Evolutionary conservation across 129 eudicot genomes (phyloP).

Genomic region (Daucus carota): DNA sequence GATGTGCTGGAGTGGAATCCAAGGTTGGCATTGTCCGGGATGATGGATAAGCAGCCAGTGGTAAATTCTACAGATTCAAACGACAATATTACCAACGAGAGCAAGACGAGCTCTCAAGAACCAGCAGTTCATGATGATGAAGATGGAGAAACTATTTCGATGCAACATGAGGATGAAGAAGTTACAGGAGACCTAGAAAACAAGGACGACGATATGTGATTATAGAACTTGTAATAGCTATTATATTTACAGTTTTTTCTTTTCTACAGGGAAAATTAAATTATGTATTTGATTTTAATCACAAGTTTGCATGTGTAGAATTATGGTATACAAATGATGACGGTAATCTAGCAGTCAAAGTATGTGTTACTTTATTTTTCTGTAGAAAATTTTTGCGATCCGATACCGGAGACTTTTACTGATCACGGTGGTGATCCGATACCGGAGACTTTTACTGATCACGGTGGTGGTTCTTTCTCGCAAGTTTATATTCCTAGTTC

Average conservation of each 20-base stretch:
- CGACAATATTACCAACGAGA: constrained; percentile 30
- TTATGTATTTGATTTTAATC: constrained; percentile 11
- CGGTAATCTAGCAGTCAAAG: constrained; percentile 1
- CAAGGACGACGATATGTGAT: constrained; percentile 27
- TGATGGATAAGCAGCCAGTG: constrained; percentile 75
- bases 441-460: neutral
- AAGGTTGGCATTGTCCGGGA: constrained; percentile 82
- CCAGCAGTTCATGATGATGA: constrained; percentile 17
- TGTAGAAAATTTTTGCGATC: neutral
- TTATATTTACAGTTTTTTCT: constrained; percentile 11
- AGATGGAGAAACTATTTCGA: constrained; percentile 13
- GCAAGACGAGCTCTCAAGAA: constrained; percentile 23
- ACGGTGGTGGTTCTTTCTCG: neutral
- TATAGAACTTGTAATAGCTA: constrained; percentile 32
- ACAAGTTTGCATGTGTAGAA: constrained; percentile 10
- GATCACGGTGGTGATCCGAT: neutral
- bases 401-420: neutral
- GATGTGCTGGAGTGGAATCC: constrained; percentile 98
- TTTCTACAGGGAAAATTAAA: constrained; percentile 4
- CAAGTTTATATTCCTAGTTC: neutral
- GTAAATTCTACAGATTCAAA: constrained; percentile 51
- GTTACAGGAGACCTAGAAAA: constrained; percentile 33
- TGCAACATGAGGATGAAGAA: constrained; percentile 27
- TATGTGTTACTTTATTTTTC: neutral
- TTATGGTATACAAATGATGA: constrained; percentile 12